A percentile compares a stretch with the other conserved stretches of the same genome.
These are phyloP conservation scores for Phlyctochytrium planicorne DNA, from an alignment of 192 early-diverging fungal genomes.

Conservation along the genomic window DNA sequence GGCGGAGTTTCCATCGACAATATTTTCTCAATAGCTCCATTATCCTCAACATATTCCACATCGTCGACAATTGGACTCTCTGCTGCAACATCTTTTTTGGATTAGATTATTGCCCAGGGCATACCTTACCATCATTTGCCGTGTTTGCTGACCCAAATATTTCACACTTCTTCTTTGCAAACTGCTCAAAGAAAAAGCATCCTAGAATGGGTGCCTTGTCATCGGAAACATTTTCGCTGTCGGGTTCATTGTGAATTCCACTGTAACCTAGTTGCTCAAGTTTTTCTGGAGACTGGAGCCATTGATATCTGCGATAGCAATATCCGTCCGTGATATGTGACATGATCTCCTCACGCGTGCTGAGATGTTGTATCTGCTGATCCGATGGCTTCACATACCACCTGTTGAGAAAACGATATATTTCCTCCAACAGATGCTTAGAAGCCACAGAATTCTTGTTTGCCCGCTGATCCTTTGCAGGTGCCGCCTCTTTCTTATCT, in stretches of 20 bases:
- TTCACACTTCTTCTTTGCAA: too few species aligned
- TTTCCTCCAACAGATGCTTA: too few species aligned
- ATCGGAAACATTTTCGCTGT: too few species aligned
- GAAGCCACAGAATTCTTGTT: too few species aligned
- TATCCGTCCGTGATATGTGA: neutral
- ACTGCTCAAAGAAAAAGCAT: too few species aligned
- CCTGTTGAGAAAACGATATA: slow-evolving; percentile 22
- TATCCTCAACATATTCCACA: too few species aligned
- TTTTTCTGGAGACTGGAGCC: neutral
- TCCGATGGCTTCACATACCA: slow-evolving; percentile 28
- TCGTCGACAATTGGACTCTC: too few species aligned
- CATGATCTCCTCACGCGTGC: neutral
- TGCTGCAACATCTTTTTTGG: slow-evolving; percentile 5
- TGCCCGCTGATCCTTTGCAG: too few species aligned
- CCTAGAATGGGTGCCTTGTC: too few species aligned
- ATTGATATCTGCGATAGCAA: neutral
- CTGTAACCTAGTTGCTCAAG: neutral
- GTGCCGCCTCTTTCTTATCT: too few species aligned
- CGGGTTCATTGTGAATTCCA: too few species aligned
- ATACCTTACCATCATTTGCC: neutral
- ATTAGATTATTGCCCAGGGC: neutral
- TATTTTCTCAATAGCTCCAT: neutral
- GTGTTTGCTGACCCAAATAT: too few species aligned
- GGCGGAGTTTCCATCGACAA: neutral
- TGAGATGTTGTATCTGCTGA: neutral